Evolutionary conservation across 2,329 filamentous ascomycete genomes (phyloP).

Genomic region (Ustilaginoidea virens): DNA sequence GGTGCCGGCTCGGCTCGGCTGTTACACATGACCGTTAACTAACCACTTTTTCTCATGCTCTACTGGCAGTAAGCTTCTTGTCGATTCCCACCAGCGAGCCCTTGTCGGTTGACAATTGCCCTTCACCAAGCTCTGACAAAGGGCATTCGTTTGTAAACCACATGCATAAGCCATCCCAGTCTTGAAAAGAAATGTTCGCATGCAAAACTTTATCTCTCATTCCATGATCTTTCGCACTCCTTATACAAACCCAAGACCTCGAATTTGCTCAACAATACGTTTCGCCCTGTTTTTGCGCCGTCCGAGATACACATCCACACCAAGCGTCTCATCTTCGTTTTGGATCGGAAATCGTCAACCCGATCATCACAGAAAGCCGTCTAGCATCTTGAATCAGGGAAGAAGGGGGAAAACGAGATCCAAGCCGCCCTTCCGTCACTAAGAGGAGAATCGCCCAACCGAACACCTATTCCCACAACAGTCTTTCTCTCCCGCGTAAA

Average conservation of each 20-base stretch:
- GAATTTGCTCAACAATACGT: conserved; percentile 13
- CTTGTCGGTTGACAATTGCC: conserved; percentile 1
- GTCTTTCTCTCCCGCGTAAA: too few relatives aligned
- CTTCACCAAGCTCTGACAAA: conserved; percentile 4
- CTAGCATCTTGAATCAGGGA: too few relatives aligned
- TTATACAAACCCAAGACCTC: conserved; percentile 14
- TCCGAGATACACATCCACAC: conserved; percentile 1
- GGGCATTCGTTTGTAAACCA: conserved; percentile 6
- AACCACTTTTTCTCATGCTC: conserved; percentile 1
- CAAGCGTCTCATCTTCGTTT: conserved; percentile 7
- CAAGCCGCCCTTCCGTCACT: too few relatives aligned
- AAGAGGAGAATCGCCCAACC: too few relatives aligned
- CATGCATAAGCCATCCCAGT: conserved; percentile 16
- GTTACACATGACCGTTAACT: conserved; percentile 2
- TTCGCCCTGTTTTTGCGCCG: conserved; percentile 7
- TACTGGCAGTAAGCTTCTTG: conserved; percentile 2
- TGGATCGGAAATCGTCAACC: too few relatives aligned
- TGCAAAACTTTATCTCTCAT: conserved; percentile 13
- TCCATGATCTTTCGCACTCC: conserved; percentile 9
- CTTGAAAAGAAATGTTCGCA: conserved; percentile 19
- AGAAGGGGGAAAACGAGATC: too few relatives aligned
- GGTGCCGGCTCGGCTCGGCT: conserved; percentile 2
- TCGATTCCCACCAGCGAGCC: conserved; percentile 1
- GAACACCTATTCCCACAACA: too few relatives aligned
- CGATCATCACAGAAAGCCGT: too few relatives aligned